These are phyloP conservation scores for Penicillium robsamsonii DNA, from an alignment of 495 filamentous ascomycete genomes.

Conservation along the genomic window DNA sequence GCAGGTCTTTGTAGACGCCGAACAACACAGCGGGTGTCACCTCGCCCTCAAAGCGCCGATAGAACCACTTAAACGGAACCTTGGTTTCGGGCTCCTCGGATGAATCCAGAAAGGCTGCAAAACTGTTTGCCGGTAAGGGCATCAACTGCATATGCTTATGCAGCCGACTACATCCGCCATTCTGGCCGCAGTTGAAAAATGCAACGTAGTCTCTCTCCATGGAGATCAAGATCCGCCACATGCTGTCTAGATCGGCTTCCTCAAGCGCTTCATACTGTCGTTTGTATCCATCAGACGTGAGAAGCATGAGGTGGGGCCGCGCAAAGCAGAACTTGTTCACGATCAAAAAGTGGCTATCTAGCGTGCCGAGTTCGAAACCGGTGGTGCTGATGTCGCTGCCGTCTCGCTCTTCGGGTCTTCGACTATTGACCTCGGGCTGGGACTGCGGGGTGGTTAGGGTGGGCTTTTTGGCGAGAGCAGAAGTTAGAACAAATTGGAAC, in stretches of 20 bases:
- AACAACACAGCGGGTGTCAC: background rate
- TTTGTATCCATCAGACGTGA: background rate
- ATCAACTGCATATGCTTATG: background rate
- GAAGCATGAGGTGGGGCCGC: background rate
- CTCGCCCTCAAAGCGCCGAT: background rate
- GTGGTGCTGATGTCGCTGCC: background rate
- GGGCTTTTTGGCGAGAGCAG: background rate
- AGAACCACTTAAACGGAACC: background rate
- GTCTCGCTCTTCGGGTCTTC: background rate
- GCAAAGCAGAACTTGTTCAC: background rate
- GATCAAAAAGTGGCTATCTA: background rate
- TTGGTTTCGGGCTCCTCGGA: background rate
- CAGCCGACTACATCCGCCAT: background rate
- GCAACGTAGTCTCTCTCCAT: background rate
- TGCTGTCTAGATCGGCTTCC: background rate
- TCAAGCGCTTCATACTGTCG: background rate
- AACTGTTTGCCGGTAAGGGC: background rate
- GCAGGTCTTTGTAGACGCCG: background rate
- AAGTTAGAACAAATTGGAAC: background rate
- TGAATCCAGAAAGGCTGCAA: background rate
- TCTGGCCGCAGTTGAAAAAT: background rate
- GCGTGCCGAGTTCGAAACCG: background rate
- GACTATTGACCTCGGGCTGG: background rate
- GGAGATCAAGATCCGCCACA: background rate
- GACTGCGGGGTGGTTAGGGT: background rate